phyloP scores from a whole-genome alignment of 2,329 filamentous ascomycete species.

The Zasmidium angulare region DNA sequence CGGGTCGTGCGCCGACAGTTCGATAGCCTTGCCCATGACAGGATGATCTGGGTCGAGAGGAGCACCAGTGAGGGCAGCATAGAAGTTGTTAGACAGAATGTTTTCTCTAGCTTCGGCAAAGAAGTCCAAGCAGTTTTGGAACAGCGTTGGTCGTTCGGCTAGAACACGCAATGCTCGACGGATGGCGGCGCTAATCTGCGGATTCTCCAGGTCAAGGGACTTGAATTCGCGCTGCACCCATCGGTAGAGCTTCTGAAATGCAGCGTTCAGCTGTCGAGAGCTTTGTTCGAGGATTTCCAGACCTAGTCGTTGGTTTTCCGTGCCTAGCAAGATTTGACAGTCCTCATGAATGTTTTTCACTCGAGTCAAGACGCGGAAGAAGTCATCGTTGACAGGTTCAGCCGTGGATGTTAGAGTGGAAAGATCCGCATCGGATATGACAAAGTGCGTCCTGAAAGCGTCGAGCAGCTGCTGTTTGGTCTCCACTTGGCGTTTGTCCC shows the following conservation, averaged over 20 bases:
- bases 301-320: constrained; percentile 84
- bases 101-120: constrained; percentile 89
- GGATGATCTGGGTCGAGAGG: constrained; percentile 56
- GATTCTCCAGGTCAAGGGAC: constrained; percentile 86
- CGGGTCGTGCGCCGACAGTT: constrained; percentile 87
- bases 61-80: constrained; percentile 78
- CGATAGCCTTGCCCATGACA: constrained; percentile 74
- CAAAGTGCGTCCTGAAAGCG: constrained; percentile 78
- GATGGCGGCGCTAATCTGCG: constrained; percentile 83
- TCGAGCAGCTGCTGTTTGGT: constrained; percentile 75
- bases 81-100: constrained; percentile 84
- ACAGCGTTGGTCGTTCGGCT: constrained; percentile 83
- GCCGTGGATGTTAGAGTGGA: constrained; percentile 72
- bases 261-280: constrained; percentile 80
- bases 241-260: constrained; percentile 92
- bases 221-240: constrained; percentile 96
- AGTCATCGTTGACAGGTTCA: constrained; percentile 80
- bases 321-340: constrained; percentile 83
- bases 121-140: constrained; percentile 89
- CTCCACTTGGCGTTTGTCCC: constrained; percentile 71
- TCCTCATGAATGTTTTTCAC: constrained; percentile 87
- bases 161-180: constrained; percentile 80
- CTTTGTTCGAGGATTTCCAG: constrained; percentile 90
- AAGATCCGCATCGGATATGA: constrained; percentile 78
- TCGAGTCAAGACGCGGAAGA: constrained; percentile 74